Conservation (phyloP, 768 basidiomycete species). For the Calvatia gigantea region DNA sequence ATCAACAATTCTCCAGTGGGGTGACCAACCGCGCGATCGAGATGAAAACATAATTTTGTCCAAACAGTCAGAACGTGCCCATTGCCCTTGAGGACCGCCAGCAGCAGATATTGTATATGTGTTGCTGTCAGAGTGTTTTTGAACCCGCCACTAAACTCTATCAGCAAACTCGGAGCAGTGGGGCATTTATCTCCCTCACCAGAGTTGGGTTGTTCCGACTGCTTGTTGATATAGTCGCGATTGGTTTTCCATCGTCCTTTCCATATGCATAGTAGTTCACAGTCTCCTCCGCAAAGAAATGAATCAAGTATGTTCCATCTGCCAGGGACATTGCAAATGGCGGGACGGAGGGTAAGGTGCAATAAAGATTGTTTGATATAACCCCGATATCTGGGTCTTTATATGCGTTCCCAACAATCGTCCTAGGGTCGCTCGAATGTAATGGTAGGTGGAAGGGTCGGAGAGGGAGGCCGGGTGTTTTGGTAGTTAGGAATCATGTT, state of each 20-base stretch:
- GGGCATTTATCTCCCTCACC: not conserved
- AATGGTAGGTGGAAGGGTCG: not conserved
- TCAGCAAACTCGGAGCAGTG: not conserved
- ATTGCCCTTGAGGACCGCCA: constrained; percentile 1
- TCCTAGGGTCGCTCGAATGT: not conserved
- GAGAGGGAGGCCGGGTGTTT: not conserved
- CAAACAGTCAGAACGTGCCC: not conserved
- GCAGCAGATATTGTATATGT: constrained; percentile 8
- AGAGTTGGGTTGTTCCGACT: not conserved
- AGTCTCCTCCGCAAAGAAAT: constrained; percentile 1
- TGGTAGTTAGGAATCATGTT: constrained; percentile 2
- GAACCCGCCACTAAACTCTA: constrained; percentile 1
- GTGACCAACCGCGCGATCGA: not conserved
- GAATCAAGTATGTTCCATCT: constrained; percentile 7
- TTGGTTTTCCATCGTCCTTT: not conserved
- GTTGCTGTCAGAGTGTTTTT: not conserved
- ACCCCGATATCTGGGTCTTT: not conserved
- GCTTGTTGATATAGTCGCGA: constrained; percentile 1
- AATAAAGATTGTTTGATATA: not conserved
- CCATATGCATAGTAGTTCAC: not conserved
- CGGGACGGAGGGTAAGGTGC: not conserved
- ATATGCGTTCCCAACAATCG: not conserved
- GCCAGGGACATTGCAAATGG: not conserved
- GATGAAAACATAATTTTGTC: not conserved
- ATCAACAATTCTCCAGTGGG: constrained; percentile 7